Evolutionary conservation across 2,329 filamentous ascomycete genomes (phyloP).

Genomic region (Pestalotiopsis sp.): DNA sequence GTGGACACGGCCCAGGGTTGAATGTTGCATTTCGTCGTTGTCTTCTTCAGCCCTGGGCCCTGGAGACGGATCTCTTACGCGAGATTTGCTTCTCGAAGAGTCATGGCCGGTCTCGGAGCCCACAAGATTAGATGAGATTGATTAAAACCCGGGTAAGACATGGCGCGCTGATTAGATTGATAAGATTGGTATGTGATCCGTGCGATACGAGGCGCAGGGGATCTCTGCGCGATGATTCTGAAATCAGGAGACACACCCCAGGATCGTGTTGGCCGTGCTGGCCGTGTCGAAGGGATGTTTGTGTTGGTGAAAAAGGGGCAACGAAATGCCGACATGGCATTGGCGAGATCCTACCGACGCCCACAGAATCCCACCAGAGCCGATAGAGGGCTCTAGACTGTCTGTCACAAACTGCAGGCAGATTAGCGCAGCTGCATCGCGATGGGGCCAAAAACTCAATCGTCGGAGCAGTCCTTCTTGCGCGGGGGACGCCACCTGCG

Average conservation of each 20-base stretch:
- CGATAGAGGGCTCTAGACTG: neutral
- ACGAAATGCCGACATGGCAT: neutral
- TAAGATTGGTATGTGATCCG: constrained; percentile 27
- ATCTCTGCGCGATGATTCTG: neutral
- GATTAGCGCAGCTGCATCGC: neutral
- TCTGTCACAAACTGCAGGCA: neutral
- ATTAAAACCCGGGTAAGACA: constrained; percentile 19
- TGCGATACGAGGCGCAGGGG: constrained; percentile 4
- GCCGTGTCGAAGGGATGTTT: neutral
- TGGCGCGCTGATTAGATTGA: constrained; percentile 25
- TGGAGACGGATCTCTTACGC: constrained; percentile 2
- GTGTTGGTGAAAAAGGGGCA: neutral
- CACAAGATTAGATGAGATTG: constrained; percentile 28
- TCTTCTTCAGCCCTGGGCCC: neutral
- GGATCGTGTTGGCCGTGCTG: neutral
- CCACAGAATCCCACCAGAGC: neutral
- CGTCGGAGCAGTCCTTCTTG: neutral
- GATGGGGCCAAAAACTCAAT: neutral
- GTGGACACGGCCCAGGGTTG: neutral
- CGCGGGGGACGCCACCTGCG: neutral
- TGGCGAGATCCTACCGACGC: neutral
- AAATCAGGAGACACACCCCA: constrained; percentile 4
- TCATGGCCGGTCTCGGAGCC: constrained; percentile 20
- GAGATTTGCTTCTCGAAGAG: constrained; percentile 3
- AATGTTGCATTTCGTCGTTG: neutral